Conservation (phyloP, 129 eudicot genomes). For the Chrysanthemum makinoi region DNA sequence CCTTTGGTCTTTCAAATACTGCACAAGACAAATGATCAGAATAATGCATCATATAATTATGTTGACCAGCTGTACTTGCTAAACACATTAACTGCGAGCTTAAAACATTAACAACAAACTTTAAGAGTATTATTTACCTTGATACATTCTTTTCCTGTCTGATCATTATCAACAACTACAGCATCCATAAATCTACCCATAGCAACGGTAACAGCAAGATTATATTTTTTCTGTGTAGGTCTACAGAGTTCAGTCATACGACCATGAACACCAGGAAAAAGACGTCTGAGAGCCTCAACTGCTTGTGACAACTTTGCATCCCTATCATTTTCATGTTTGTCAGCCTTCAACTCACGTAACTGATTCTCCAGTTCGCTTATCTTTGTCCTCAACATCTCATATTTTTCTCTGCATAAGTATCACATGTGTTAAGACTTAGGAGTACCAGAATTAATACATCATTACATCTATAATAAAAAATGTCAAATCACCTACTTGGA, state of each 20-base stretch:
- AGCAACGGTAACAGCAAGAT: constrained; percentile 98
- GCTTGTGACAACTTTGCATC: constrained; percentile 86
- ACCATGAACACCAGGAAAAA: constrained; percentile 99
- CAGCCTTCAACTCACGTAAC: constrained; percentile 89
- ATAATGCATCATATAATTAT: constrained; percentile 6
- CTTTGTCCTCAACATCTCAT: constrained; percentile 62
- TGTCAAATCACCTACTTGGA: constrained; percentile 52
- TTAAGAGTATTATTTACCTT: constrained; percentile 48
- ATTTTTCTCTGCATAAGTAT: constrained; percentile 53
- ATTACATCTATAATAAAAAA: not conserved
- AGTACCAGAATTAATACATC: not conserved
- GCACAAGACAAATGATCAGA: constrained; percentile 29
- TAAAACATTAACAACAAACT: not conserved
- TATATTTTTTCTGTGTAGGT: constrained; percentile 85
- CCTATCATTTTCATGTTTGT: constrained; percentile 90
- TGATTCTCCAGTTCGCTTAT: constrained; percentile 77
- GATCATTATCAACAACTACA: constrained; percentile 90
- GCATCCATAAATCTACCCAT: constrained; percentile 99
- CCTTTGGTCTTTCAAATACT: constrained; percentile 96
- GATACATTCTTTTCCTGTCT: constrained; percentile 95
- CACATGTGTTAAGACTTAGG: not conserved
- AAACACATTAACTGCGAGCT: not conserved
- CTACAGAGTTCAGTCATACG: constrained; percentile 98
- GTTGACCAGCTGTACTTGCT: not conserved
- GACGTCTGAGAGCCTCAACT: constrained; percentile 90